Evolutionary conservation across 148 eudicot species (phyloP), one percentile per base, ranked within the genome.

Genomic region (Fagopyrum tataricum): DNA sequence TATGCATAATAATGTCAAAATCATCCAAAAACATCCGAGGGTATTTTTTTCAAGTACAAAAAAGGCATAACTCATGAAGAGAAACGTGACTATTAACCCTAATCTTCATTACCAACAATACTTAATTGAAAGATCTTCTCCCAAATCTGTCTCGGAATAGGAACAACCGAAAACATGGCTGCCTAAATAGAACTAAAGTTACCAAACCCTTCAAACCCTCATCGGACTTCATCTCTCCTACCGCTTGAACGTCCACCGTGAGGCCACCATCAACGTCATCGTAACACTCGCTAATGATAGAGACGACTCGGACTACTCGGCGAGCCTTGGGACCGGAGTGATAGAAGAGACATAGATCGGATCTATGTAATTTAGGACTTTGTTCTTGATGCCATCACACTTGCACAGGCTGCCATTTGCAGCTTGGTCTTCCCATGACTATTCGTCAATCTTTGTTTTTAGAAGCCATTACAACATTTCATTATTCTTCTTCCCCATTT

Each of bases 321-420:
- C 91, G 91, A 70, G 81, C 77, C 31, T 81, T 85, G 46, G 78
- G 3, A 6, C 98, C 97, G 3, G 97, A 91, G 75, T 94, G 97
- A 78, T 94, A 94, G 87, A 94, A 94, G 82, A 91, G 85, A 76
- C 98, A 94, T 14, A 89, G 80, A 64, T 94, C 98, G 0, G 84
- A 86, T 89, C 91, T 73, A 94, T 82, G 59, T 91, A 8, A 68
- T 91, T 91, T 73, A 84, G 90, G 20, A 96, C 98, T 74, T 88
- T 90, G 90, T 90, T 92, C 42, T 84, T 88, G 7, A 94, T 97
- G 0, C 98, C 97, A 72, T 94, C 97, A 97, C 98, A 94, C 14
- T 85, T 89, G 1, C 92, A 79, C 1, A 85, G 52, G 5, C 91
- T 93, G 0, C 71, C 82, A 73, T 94, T 94, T 52, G 91, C 75